Percentiles rank a stretch among this genome's conserved stretches.
Conservation (phyloP, 2,329 filamentous ascomycete species). For the Penicillium sp. region DNA sequence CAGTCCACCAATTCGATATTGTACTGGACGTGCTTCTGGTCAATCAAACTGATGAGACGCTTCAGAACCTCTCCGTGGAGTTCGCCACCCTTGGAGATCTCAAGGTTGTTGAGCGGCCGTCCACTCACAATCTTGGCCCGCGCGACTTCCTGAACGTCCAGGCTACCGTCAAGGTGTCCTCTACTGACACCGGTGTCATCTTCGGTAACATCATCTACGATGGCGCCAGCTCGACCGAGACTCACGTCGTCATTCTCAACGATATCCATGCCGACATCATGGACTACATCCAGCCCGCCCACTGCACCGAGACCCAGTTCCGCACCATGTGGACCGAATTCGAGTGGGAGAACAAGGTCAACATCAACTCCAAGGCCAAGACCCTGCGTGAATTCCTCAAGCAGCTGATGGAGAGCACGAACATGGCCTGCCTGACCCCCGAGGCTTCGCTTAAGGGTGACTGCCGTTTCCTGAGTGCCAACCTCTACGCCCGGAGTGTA, state of each 20-base stretch:
- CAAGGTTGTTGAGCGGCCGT: constrained; percentile 95
- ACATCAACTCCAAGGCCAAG: constrained; percentile 97
- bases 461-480: constrained; percentile 96
- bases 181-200: constrained; percentile 96
- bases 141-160: constrained; percentile 99
- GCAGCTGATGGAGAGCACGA: constrained; percentile 94
- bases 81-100: constrained; percentile 97
- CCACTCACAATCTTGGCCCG: constrained; percentile 90
- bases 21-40: constrained; percentile 93
- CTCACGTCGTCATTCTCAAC: constrained; percentile 95
- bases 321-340: constrained; percentile 99
- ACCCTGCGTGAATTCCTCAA: constrained; percentile 86
- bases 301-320: constrained; percentile 97
- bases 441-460: constrained; percentile 96
- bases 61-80: constrained; percentile 95
- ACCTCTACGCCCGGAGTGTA: constrained; percentile 92
- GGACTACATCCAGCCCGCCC: constrained; percentile 98
- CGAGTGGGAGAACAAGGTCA: constrained; percentile 99
- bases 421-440: constrained; percentile 97
- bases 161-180: constrained; percentile 97
- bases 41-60: constrained; percentile 93
- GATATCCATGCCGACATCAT: constrained; percentile 99
- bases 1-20: constrained; percentile 98
- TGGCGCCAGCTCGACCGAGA: constrained; percentile 84
- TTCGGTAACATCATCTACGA: constrained; percentile 99